Evolutionary conservation across 2,329 filamentous ascomycete species (phyloP), one percentile per base, ranked within the genome.

Genomic region (Rutstroemia sydowiana): DNA sequence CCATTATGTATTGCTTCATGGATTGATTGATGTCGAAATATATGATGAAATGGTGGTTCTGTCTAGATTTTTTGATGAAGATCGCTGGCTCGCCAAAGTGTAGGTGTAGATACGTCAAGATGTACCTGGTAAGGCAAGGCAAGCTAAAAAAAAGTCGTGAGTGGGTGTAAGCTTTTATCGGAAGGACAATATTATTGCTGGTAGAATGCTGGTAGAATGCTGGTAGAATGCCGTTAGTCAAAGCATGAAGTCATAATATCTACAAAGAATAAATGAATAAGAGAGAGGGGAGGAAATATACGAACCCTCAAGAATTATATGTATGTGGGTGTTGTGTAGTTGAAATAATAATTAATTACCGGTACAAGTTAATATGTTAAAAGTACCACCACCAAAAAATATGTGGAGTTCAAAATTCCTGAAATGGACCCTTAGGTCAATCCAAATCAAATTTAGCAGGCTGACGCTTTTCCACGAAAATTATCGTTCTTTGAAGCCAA

Each of bases 51-150:
- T 40, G 18, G 42, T 46, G 34, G 39, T 18, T 30, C 34, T 26
- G 23, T 18, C 21, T 42, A 10, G 39, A 42, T 26, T 14, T 23
- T 42, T 42, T 20, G 34, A 46, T 34, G 34, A 32, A 39, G 48
- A 51, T 51, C 34, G 43, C 36, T 20, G 20, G 18, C 16, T 46
- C 32, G 42, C 48, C 34, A 46, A 40, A 23, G 21, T 42, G 21
- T 14, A 20, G 14, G 18, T 14, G 21, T 42, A 23, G 13, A 14
- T 14, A 11, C 21, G 39, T 18, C 21, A 42, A 42, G 20, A 14
- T 26, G 13, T 34, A n/a, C n/a, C n/a, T n/a, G n/a, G n/a, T n/a
- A n/a, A n/a, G n/a, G n/a, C 37, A 42, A 14, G n/a, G 16, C 36
- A 16, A 18, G 36, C n/a, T 18, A 39, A 20, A 39, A 8, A 26